These are phyloP conservation scores for Aspergillus wentii DNA, from an alignment of 495 filamentous ascomycete species.

Conservation along the genomic window DNA sequence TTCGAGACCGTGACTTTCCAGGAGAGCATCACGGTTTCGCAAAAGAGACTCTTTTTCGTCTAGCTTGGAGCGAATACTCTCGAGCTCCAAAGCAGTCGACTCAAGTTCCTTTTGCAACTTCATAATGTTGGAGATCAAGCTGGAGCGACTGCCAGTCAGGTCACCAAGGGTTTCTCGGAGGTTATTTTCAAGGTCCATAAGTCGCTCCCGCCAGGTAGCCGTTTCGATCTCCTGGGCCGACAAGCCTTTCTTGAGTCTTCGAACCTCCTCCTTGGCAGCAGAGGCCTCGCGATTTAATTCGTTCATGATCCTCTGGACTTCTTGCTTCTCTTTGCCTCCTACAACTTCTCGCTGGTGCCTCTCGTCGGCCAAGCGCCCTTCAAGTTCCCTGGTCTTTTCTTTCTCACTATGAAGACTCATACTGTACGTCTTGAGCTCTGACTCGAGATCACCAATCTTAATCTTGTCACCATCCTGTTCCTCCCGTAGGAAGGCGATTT, in stretches of 20 bases:
- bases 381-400: constrained; percentile 73
- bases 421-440: constrained; percentile 67
- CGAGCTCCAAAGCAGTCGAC: constrained; percentile 72
- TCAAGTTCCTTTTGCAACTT: constrained; percentile 87
- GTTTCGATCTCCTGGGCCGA: constrained; percentile 82
- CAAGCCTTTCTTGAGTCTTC: constrained; percentile 74
- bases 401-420: constrained; percentile 71
- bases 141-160: constrained; percentile 80
- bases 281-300: constrained; percentile 80
- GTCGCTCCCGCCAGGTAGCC: constrained; percentile 79
- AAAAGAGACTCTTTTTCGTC: constrained; percentile 85
- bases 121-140: constrained; percentile 78
- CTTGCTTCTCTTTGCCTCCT: constrained; percentile 82
- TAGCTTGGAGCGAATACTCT: constrained; percentile 66
- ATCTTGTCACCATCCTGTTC: constrained; percentile 99
- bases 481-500: constrained; percentile 92
- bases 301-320: constrained; percentile 73
- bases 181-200: constrained; percentile 84
- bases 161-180: constrained; percentile 80
- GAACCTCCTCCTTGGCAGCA: constrained; percentile 79
- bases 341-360: constrained; percentile 81
- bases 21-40: constrained; percentile 83
- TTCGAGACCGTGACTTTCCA: constrained; percentile 85
- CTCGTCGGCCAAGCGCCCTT: constrained; percentile 71
- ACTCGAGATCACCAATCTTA: constrained; percentile 88